phyloP scores from a whole-genome alignment of 306 rosid species.

The Malus orientalis region DNA sequence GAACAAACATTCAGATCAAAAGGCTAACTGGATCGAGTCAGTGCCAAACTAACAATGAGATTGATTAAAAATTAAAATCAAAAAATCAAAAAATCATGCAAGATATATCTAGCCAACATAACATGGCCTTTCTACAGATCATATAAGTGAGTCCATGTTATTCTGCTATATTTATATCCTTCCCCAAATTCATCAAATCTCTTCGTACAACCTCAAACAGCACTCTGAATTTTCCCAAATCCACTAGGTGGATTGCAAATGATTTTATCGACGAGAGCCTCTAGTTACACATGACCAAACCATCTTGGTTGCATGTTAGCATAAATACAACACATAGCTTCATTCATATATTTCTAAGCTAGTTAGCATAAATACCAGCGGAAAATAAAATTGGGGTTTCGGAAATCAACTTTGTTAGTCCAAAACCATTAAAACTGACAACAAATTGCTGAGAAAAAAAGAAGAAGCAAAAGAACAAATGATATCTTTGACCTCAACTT shows the following conservation, averaged over 20 bases:
- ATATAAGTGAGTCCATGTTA: not conserved
- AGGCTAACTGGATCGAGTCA: conserved; percentile 7
- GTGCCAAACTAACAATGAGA: not conserved
- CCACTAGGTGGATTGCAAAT: not conserved
- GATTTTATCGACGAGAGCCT: not conserved
- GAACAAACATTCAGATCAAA: conserved; percentile 26
- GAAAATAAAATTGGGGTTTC: not conserved
- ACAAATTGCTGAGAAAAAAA: not conserved
- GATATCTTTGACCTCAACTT: not conserved
- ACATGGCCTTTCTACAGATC: not conserved
- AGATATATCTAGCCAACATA: not conserved
- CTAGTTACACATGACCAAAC: not conserved
- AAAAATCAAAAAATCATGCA: not conserved
- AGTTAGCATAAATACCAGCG: not conserved
- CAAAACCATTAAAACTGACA: not conserved
- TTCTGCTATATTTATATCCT: not conserved
- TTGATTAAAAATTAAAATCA: not conserved
- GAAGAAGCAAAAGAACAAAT: not conserved
- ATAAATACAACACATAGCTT: not conserved
- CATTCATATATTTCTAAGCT: not conserved
- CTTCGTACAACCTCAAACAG: not conserved
- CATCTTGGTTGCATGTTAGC: not conserved
- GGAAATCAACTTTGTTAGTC: not conserved
- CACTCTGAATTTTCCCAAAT: not conserved
- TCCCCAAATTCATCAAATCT: not conserved